Percentiles rank a stretch among this genome's conserved stretches.
Evolutionary conservation across 129 eudicot species (phyloP).

Genomic region (Daucus carota): DH1_v3.0 NC_030387.2:35114501-35115000

Average conservation of each 20-base stretch:
- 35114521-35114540: background rate
- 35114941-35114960: slow-evolving; percentile 74
- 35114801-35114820: slow-evolving; percentile 87
- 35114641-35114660: background rate
- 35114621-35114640: background rate
- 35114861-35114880: slow-evolving; percentile 85
- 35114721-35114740: background rate
- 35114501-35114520: background rate
- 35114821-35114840: slow-evolving; percentile 67
- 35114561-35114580: background rate
- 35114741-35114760: background rate
- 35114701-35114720: background rate
- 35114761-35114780: slow-evolving; percentile 22
- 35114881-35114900: slow-evolving; percentile 94
- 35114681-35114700: background rate
- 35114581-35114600: background rate
- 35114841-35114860: slow-evolving; percentile 91
- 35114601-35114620: background rate
- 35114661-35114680: background rate
- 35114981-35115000: slow-evolving; percentile 74
- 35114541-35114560: background rate
- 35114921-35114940: slow-evolving; percentile 97
- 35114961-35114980: slow-evolving; percentile 90
- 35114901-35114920: slow-evolving; percentile 96
- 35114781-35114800: slow-evolving; percentile 79